Base-by-base conservation (phyloP, 345 rosid genomes). In the Eucalyptus marginata region DNA sequence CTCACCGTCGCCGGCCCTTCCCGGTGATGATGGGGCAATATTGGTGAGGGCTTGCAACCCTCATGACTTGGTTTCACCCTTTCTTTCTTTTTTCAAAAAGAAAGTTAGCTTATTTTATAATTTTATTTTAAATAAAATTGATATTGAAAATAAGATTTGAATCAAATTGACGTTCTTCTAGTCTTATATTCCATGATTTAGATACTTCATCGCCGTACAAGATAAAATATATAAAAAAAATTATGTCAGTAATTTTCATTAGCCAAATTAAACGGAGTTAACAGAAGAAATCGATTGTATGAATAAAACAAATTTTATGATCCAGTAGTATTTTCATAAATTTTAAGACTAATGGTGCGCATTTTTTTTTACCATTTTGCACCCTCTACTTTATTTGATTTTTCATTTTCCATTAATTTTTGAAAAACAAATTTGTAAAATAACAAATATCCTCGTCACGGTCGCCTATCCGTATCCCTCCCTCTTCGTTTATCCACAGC, bases 171-270 rank as follows among this genome's bases (percentile, higher is more conserved):
- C 1, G 0, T 22, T 22, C 29, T 10, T 56, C 12, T 56, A 56
- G 6, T 56, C 62, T 56, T 56, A 4, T 24, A 9, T 24, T 56
- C 2, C 62, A 56, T 24, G 13, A 1, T 2, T 10, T 24, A 56
- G 62, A 6, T 25, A 56, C 62, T 22, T 56, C 6, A 24, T 25
- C 2, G 0, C 1, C 1, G 0, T 10, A 0, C 0, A 4, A 0
- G 13, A 56, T 10, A 24, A 56, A 56, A 56, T 9, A 24, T 10
- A 56, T 24, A 22, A 9, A 24, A 56, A 56, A 56, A 56, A 56
- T 9, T 0, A 56, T 1, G 1, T 24, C 0, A 9, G 3, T 10
- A 56, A 22, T 56, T 56, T 56, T 0, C 1, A 0, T 56, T 56
- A 56, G 12, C 3, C 1, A 56, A 56, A 24, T 56, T 56, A 0